Evolutionary conservation across 148 eudicot genomes (phyloP).

Genomic region (Cornus florida): DNA sequence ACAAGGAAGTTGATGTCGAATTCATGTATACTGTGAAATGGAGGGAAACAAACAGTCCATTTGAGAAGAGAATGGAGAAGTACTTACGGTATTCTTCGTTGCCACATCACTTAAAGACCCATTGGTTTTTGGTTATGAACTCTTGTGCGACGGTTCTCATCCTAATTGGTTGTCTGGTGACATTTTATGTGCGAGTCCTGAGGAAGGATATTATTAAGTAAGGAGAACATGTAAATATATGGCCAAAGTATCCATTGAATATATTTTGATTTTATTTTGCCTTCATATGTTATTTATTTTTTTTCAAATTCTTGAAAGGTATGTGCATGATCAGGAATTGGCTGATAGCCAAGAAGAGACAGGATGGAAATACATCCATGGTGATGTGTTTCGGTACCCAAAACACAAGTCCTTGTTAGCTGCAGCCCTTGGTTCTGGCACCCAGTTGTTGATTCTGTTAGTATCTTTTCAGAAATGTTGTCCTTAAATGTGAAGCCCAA

Average conservation of each 20-base stretch:
- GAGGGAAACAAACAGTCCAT: conserved; percentile 7
- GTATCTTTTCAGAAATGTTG: neutral
- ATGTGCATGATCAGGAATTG: conserved; percentile 13
- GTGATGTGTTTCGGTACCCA: conserved; percentile 26
- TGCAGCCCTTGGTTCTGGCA: conserved; percentile 28
- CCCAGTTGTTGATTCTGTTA: conserved; percentile 18
- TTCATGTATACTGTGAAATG: conserved; percentile 27
- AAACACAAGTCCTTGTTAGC: conserved; percentile 17
- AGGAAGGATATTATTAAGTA: conserved; percentile 24
- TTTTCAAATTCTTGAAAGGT: conserved; percentile 16
- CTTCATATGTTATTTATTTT: neutral
- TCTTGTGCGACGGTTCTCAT: conserved; percentile 10
- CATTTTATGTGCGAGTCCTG: conserved; percentile 18
- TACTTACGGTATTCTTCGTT: neutral
- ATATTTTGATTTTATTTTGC: neutral
- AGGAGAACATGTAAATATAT: neutral
- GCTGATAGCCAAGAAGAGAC: conserved; percentile 26
- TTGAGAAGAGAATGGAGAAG: conserved; percentile 23
- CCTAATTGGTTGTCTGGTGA: conserved; percentile 1
- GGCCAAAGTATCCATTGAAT: neutral
- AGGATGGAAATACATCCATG: conserved; percentile 33
- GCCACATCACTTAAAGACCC: conserved; percentile 9
- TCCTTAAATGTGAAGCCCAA: no score
- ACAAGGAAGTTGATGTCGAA: conserved; percentile 23
- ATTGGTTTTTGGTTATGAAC: conserved; percentile 8